Evolutionary conservation across 2,329 filamentous ascomycete genomes (phyloP).

Genomic region (Gnomoniopsis sp.): DNA sequence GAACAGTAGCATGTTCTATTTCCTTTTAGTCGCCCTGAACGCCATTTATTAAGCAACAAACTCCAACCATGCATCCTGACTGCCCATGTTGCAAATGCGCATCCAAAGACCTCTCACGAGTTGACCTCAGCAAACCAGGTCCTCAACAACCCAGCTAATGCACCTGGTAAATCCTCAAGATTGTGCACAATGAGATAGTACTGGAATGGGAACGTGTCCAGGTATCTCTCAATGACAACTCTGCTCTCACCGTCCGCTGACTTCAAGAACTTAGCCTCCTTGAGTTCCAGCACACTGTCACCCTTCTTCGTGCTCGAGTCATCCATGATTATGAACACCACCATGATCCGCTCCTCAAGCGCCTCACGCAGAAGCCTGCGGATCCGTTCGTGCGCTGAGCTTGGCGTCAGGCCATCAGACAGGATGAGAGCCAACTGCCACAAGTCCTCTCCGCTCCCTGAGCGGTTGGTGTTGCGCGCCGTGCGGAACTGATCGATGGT

Average conservation of each 20-base stretch:
- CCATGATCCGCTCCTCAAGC: conserved; percentile 91
- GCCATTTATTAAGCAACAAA: background rate
- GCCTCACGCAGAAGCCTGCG: conserved; percentile 80
- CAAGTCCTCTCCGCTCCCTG: conserved; percentile 58
- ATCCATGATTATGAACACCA: conserved; percentile 97
- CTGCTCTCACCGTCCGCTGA: conserved; percentile 59
- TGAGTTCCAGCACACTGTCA: conserved; percentile 79
- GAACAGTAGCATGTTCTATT: background rate
- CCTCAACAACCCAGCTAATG: conserved; percentile 81
- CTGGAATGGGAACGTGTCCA: conserved; percentile 94
- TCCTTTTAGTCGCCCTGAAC: conserved; percentile 1
- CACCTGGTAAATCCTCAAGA: conserved; percentile 83
- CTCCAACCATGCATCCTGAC: background rate
- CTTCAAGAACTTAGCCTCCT: conserved; percentile 77
- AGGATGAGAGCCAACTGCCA: conserved; percentile 96
- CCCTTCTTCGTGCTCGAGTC: conserved; percentile 44
- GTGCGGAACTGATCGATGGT: conserved; percentile 79
- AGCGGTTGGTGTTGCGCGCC: conserved; percentile 56
- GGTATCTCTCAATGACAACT: conserved; percentile 82
- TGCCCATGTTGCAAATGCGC: too few relatives aligned
- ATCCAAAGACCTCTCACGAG: conserved; percentile 21
- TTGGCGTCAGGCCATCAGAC: conserved; percentile 88
- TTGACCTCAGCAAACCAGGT: conserved; percentile 88
- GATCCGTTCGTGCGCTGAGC: conserved; percentile 75
- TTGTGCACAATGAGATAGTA: conserved; percentile 96